These are phyloP conservation scores for Paraphoma chrysanthemicola DNA, from an alignment of 2,329 filamentous ascomycete genomes.

Conservation along the genomic window DNA sequence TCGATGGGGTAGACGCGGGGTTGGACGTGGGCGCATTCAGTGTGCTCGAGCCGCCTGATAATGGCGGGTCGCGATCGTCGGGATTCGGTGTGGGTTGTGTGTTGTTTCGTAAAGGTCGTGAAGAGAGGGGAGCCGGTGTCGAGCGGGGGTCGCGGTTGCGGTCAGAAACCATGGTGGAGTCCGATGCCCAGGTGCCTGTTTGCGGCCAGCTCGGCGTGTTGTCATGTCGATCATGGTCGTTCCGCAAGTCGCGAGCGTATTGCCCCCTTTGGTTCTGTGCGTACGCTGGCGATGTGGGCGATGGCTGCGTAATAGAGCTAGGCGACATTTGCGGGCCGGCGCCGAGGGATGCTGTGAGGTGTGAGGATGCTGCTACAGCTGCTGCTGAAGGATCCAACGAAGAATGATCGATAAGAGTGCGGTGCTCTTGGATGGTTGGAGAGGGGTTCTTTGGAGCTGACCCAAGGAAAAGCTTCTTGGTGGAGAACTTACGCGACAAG, in stretches of 20 bases:
- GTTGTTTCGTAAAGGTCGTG: constrained; percentile 38
- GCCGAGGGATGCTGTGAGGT: constrained; percentile 58
- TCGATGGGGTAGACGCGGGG: constrained; percentile 33
- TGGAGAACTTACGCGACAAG: constrained; percentile 60
- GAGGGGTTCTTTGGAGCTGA: constrained; percentile 58
- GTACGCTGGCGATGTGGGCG: constrained; percentile 59
- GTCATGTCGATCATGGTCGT: constrained; percentile 39
- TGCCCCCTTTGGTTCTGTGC: constrained; percentile 39
- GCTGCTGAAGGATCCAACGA: constrained; percentile 59
- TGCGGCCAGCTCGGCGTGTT: constrained; percentile 36
- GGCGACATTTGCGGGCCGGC: constrained; percentile 49
- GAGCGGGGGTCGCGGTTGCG: constrained; percentile 40
- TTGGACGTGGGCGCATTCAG: constrained; percentile 31
- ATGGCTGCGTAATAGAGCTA: constrained; percentile 52
- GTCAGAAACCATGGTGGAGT: constrained; percentile 34
- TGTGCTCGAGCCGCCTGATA: constrained; percentile 42
- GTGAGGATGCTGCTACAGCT: constrained; percentile 58
- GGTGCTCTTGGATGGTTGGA: constrained; percentile 56
- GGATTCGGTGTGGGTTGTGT: constrained; percentile 37
- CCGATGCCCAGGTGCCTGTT: constrained; percentile 39
- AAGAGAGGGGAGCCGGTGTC: constrained; percentile 39
- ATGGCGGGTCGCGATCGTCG: constrained; percentile 44
- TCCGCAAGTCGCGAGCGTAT: constrained; percentile 42
- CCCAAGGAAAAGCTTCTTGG: constrained; percentile 60
- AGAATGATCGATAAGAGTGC: constrained; percentile 49